Conservation (phyloP, 805 yeast species). For the Metschnikowia amazonensis region DNA sequence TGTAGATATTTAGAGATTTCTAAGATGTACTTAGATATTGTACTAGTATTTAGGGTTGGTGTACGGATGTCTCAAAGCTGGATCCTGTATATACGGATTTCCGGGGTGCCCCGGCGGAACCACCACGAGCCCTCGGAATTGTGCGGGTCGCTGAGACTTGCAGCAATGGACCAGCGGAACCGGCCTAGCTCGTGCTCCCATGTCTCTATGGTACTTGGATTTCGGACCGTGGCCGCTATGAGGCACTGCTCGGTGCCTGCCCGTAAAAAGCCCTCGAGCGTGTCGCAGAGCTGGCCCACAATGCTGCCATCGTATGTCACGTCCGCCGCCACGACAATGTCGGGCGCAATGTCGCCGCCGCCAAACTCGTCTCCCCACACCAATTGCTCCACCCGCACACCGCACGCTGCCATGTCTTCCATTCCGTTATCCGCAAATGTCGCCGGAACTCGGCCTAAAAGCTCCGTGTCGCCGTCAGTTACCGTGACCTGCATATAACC, state of each 20-base stretch:
- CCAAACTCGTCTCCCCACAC: conserved; percentile 50
- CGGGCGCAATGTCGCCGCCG: conserved; percentile 24
- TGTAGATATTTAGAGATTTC: too few species aligned
- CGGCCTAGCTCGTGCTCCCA: conserved; percentile 27
- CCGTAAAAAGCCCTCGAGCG: conserved; percentile 40
- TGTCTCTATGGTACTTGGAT: conserved; percentile 31
- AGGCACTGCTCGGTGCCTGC: conserved; percentile 31
- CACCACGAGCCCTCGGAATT: conserved; percentile 7
- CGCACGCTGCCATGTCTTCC: conserved; percentile 8
- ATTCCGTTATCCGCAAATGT: conserved; percentile 46
- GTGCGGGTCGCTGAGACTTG: conserved; percentile 10
- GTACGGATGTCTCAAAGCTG: too few species aligned
- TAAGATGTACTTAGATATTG: too few species aligned
- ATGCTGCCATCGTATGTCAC: conserved; percentile 74
- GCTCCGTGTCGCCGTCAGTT: conserved; percentile 66
- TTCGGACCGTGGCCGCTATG: conserved; percentile 77
- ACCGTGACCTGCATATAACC: conserved; percentile 33
- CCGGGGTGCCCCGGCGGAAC: conserved; percentile 19
- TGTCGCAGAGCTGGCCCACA: conserved; percentile 51
- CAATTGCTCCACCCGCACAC: conserved; percentile 30
- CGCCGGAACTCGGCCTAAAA: conserved; percentile 44
- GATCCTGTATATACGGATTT: conserved; percentile 16
- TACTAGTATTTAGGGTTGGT: too few species aligned
- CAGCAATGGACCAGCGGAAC: conserved; percentile 14
- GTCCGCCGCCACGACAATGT: conserved; percentile 76